phyloP scores from a whole-genome alignment of 2,329 filamentous ascomycete species.

The Ophiognomonia clavigignenti-juglandacearum region DNA sequence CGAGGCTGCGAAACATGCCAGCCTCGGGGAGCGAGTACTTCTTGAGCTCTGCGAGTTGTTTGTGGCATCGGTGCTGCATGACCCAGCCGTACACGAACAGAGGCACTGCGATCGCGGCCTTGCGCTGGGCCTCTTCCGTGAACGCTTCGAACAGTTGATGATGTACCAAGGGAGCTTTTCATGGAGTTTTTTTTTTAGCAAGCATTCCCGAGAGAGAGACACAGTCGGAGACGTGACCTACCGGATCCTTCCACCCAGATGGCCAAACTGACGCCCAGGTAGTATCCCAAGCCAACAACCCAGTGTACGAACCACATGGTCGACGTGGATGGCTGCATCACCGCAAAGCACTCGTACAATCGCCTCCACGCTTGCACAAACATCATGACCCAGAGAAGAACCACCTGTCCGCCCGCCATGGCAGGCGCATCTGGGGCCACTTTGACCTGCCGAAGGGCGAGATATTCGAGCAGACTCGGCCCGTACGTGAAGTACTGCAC shows the following conservation, averaged over 20 bases:
- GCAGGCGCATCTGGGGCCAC: slow-evolving; percentile 24
- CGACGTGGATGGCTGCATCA: slow-evolving; percentile 64
- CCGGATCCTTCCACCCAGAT: slow-evolving; percentile 81
- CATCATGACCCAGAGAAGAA: slow-evolving; percentile 68
- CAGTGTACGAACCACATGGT: slow-evolving; percentile 86
- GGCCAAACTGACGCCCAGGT: slow-evolving; percentile 65
- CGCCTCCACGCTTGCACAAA: slow-evolving; percentile 69
- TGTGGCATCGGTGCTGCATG: slow-evolving; percentile 71
- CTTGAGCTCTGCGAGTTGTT: slow-evolving; percentile 62
- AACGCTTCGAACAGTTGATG: not conserved
- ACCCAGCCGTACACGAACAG: slow-evolving; percentile 66
- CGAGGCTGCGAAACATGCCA: slow-evolving; percentile 64
- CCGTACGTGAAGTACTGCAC: slow-evolving; percentile 56
- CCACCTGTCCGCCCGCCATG: slow-evolving; percentile 59
- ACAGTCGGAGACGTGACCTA: slow-evolving; percentile 35
- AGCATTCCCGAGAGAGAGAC: not conserved
- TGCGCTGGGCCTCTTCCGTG: slow-evolving; percentile 29
- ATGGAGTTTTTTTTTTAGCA: slow-evolving; percentile 8
- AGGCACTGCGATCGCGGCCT: slow-evolving; percentile 50
- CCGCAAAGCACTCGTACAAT: slow-evolving; percentile 66
- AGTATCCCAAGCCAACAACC: slow-evolving; percentile 73
- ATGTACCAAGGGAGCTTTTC: slow-evolving; percentile 29
- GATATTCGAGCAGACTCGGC: slow-evolving; percentile 8
- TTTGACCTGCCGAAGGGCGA: slow-evolving; percentile 28
- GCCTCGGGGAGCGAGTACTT: slow-evolving; percentile 80